Conservation (phyloP, 148 eudicot species). For the Cornus florida region DNA sequence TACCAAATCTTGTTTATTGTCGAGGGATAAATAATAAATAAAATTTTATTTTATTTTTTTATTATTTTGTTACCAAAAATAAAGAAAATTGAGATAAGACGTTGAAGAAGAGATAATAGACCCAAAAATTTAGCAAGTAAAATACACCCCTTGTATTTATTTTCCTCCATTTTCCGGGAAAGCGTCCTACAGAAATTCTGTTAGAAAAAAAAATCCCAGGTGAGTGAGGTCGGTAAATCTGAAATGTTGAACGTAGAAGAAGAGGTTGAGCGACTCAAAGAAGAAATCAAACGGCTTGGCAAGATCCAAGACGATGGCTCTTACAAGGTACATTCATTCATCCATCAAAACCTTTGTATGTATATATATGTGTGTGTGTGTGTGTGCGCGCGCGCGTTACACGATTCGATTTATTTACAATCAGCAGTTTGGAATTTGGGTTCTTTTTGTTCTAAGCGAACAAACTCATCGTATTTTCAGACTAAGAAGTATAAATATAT, state of each 20-base stretch:
- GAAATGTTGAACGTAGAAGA: constrained; percentile 82
- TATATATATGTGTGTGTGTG: background rate
- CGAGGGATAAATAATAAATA: too few relatives aligned
- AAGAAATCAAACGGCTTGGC: constrained; percentile 92
- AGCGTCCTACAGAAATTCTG: background rate
- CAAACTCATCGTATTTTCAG: background rate
- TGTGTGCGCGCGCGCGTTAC: too few relatives aligned
- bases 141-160: too few relatives aligned
- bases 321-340: constrained; percentile 61
- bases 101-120: too few relatives aligned
- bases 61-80: too few relatives aligned
- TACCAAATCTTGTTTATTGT: too few relatives aligned
- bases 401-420: background rate
- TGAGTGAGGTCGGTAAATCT: background rate
- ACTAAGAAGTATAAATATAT: background rate
- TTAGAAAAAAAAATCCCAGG: background rate
- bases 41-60: too few relatives aligned
- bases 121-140: too few relatives aligned
- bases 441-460: background rate
- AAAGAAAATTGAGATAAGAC: too few relatives aligned
- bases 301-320: constrained; percentile 81
- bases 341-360: background rate
- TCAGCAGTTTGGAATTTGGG: background rate
- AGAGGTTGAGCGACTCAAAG: constrained; percentile 77
- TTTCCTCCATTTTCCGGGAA: background rate